Base-by-base conservation (phyloP, 2,329 filamentous ascomycete genomes). In the Penicillium sp. region DNA sequence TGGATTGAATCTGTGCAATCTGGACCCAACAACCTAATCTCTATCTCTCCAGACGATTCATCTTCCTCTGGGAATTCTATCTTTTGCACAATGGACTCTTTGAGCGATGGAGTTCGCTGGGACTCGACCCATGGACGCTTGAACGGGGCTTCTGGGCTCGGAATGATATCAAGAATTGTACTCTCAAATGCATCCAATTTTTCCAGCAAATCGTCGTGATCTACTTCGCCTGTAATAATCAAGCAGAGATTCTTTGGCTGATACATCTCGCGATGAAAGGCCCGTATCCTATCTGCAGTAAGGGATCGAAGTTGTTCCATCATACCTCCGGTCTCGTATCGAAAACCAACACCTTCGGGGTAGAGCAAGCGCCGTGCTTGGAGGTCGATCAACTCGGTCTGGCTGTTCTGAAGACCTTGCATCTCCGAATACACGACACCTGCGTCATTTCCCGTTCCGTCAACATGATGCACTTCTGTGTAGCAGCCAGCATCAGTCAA, bases 401-500 rank as follows among this genome's bases (percentile, higher is more conserved):
- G 86, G 52, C 85, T 87, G 68, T 96, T 96, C 69, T 97, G 89
- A 2, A 96, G 86, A 23, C 87, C 94, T 74, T 99, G 94, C 94
- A 99, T 99, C 74, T 99, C 94, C 0, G 93, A 97, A 74, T 99
- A 99, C 8, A 99, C 94, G 1, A 97, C 92, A 61, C 91, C 94
- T 43, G 94, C 94, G 80, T 99, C 94, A 61, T 97, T 89, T 56
- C 94, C 94, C 63, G 90, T 85, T 16, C 91, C 93, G 68, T 99
- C 91, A 55, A 99, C 84, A 70, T 99, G 94, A 76, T 96, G 91
- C 1, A 99, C 94, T 72, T 99, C 94, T 2, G 94, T 99, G 62
- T 93, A 88, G 70, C 95, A 97, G 11, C 86, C 91, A 56, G 92
- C 89, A 71, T 99, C 93, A 0, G 92, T 97, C 59, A 99, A 79